Evolutionary conservation across 1,139 yeast species (phyloP).

Genomic region (Debaryomyces robertsiae): DNA sequence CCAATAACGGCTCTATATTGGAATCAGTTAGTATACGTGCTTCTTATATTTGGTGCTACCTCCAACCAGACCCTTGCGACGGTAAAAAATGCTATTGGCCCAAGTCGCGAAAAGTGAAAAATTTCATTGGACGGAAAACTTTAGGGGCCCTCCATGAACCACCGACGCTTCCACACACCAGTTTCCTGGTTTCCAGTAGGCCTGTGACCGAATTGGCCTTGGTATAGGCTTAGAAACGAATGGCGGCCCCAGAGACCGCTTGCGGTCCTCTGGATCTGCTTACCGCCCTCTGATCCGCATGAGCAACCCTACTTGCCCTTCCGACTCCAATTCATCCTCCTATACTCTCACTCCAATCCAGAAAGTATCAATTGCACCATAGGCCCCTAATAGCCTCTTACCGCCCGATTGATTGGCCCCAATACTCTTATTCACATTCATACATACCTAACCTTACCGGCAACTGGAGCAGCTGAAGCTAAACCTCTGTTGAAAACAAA

Average conservation of each 20-base stretch:
- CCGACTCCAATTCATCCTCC: neutral
- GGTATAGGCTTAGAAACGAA: no score
- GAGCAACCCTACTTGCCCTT: neutral
- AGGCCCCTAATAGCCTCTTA: neutral
- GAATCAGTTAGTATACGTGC: conserved; percentile 10
- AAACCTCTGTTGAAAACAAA: conserved; percentile 74
- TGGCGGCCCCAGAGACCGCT: no score
- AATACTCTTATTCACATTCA: conserved; percentile 6
- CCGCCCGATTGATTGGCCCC: conserved; percentile 8
- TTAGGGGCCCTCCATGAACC: conserved; percentile 1
- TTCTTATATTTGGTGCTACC: conserved; percentile 3
- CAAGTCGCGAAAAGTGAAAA: conserved; percentile 24
- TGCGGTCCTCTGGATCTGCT: no score
- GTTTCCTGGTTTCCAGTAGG: neutral
- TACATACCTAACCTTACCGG: conserved; percentile 92
- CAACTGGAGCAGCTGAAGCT: conserved; percentile 83
- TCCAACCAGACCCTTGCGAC: conserved; percentile 1
- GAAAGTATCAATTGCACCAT: conserved; percentile 1
- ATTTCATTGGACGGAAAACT: conserved; percentile 34
- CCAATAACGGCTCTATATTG: conserved; percentile 89
- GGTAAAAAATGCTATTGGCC: conserved; percentile 12
- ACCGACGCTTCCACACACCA: conserved; percentile 2
- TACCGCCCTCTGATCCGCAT: no score
- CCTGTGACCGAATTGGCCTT: no score
- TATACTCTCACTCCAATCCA: neutral